Percentiles rank a stretch among this genome's conserved stretches.
Conservation (phyloP, 305 asterid species). For the Coffea humblotiana region DNA sequence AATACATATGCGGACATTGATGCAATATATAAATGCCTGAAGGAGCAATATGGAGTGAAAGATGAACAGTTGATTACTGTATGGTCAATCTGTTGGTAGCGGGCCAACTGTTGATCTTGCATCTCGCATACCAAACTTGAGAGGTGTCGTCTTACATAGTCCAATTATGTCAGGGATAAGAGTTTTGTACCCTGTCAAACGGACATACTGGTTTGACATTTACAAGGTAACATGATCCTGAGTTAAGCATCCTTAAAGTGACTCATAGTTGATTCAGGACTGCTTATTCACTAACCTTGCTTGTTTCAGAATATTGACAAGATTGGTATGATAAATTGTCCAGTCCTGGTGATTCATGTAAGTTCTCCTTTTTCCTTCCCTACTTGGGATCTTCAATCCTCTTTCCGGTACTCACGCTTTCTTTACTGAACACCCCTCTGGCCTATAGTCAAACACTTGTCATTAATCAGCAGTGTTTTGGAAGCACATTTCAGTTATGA, state of each 20-base stretch:
- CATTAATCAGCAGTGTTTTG: not conserved
- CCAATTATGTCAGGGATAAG: conserved; percentile 94
- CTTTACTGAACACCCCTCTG: not conserved
- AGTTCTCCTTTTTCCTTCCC: conserved; percentile 34
- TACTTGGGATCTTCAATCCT: not conserved
- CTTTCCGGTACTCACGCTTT: not conserved
- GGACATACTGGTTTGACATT: conserved; percentile 95
- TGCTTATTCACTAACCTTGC: conserved; percentile 32
- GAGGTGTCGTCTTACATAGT: conserved; percentile 95
- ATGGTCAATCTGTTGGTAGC: conserved; percentile 98
- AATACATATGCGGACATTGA: conserved; percentile 97
- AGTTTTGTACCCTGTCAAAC: conserved; percentile 90
- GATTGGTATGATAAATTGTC: conserved; percentile 75
- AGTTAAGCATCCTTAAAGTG: conserved; percentile 13
- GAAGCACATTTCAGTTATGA: not conserved
- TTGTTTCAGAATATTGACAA: conserved; percentile 91
- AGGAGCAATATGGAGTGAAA: conserved; percentile 88
- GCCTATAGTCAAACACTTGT: not conserved
- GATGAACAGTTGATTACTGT: conserved; percentile 87
- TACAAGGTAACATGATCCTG: conserved; percentile 65
- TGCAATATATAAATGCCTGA: conserved; percentile 94
- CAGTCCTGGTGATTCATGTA: conserved; percentile 95
- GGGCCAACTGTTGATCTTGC: conserved; percentile 98
- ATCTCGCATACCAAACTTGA: conserved; percentile 74
- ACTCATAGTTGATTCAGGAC: conserved; percentile 21